Base-by-base conservation (phyloP, 441 rosid genomes). In the Populus hybrid region DNA sequence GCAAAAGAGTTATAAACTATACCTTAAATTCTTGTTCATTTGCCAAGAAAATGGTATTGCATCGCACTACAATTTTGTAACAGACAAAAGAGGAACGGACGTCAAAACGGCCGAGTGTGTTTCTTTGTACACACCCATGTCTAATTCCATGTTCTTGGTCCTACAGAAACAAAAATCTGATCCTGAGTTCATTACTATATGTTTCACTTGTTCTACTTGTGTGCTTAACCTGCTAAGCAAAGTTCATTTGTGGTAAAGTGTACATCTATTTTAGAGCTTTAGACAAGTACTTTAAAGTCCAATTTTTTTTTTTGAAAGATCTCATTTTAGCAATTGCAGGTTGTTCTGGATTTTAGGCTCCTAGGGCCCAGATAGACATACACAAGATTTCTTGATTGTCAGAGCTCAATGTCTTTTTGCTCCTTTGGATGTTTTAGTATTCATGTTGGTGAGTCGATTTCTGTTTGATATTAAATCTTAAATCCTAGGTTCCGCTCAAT, bases 341-440 rank as follows among this genome's bases (percentile, higher is more conserved):
- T 34, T 34, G 36, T 34, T 34, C 36, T 34, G 36, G 36, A 34
- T 34, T 34, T 34, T 1, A 34, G 36, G 36, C 0, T 34, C 36
- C 36, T 34, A 34, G 36, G 36, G 8, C 6, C 36, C 36, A 34
- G 8, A 34, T 34, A 6, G 36, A 34, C 8, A 34, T 6, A 34
- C 36, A 34, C 7, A 34, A 34, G 36, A 6, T 34, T 34, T 34
- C 36, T 34, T 34, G 8, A 34, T 34, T 34, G 36, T 34, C 1
- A 34, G 36, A 34, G 36, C 8, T 34, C 36, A 34, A 34, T 34
- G 36, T 34, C 36, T 7, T 34, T 34, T 6, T 50, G 98, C 92
- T 87, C 98, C 97, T 0, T 78, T 94, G 78, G 98, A 94, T 86
- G 97, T 93, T 76, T 83, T 94, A 79, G 88, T 92, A 78, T 87